Conservation (phyloP, 2,329 filamentous ascomycete genomes). For the Colletotrichum trifolii region DNA sequence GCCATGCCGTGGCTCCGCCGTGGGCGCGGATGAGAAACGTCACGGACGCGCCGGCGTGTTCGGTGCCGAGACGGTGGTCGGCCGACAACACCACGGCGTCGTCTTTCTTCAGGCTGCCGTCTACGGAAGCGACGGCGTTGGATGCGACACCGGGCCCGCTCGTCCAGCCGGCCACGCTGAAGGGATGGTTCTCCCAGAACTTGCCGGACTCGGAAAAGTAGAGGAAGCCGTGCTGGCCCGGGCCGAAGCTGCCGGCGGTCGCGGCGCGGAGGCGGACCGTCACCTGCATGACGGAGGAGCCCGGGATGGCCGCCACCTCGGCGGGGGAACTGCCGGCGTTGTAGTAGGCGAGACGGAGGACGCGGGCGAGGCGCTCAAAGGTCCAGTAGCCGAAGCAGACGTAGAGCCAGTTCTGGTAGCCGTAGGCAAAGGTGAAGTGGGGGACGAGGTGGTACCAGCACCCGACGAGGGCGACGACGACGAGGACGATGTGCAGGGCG, state of each 20-base stretch:
- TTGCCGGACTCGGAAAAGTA: constrained; percentile 46
- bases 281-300: constrained; percentile 48
- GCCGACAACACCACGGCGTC: background rate
- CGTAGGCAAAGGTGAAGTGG: constrained; percentile 47
- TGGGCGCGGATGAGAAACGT: constrained; percentile 15
- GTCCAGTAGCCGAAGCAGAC: constrained; percentile 46
- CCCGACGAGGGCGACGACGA: constrained; percentile 45
- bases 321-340: constrained; percentile 40
- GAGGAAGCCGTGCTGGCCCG: constrained; percentile 51
- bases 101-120: background rate
- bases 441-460: constrained; percentile 51
- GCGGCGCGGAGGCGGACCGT: constrained; percentile 51
- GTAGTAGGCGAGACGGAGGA: constrained; percentile 41
- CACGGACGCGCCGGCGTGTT: background rate
- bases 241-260: constrained; percentile 42
- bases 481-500: constrained; percentile 45
- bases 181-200: constrained; percentile 52
- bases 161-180: constrained; percentile 35
- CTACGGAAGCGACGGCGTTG: background rate
- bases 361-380: constrained; percentile 43
- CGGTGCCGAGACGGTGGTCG: fast-evolving
- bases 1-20: constrained; percentile 1
- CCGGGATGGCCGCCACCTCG: constrained; percentile 9
- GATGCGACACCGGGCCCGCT: too few species aligned
- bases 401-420: constrained; percentile 51